phyloP scores from a whole-genome alignment of 257 asterid genomes.

The Fraxinus excelsior region DNA sequence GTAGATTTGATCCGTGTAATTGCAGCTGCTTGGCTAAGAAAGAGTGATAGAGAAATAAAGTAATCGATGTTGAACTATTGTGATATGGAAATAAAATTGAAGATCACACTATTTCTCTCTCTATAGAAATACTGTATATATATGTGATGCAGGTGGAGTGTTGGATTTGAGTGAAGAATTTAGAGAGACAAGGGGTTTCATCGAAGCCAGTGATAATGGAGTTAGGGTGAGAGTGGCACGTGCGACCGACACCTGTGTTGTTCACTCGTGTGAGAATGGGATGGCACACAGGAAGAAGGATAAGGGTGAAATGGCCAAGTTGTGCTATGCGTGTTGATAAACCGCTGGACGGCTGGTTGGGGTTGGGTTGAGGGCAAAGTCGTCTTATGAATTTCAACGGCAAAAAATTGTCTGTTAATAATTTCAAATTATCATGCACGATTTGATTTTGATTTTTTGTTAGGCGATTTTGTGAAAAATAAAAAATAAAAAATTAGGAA shows the following conservation, averaged over 20 bases:
- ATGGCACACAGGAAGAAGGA: background rate
- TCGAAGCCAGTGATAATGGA: background rate
- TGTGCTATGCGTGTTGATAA: background rate
- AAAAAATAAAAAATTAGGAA: too few relatives aligned
- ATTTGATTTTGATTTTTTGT: too few relatives aligned
- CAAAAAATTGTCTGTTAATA: constrained; percentile 21
- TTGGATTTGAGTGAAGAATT: constrained; percentile 6
- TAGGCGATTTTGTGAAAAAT: too few relatives aligned
- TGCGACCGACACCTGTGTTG: constrained; percentile 27
- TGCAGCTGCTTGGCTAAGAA: background rate
- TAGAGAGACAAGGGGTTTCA: background rate
- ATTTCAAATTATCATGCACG: too few relatives aligned
- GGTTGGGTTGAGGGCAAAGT: background rate
- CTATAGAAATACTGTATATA: background rate
- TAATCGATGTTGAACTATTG: constrained; percentile 26
- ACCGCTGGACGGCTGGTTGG: background rate
- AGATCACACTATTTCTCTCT: background rate
- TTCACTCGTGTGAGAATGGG: background rate
- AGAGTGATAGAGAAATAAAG: background rate
- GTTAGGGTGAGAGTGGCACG: constrained; percentile 11
- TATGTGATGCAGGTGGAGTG: background rate
- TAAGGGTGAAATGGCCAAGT: background rate
- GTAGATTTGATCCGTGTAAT: constrained; percentile 28
- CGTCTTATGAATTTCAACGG: constrained; percentile 7
- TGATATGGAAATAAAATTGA: constrained; percentile 12